Percentiles rank a stretch among this genome's conserved stretches.
Evolutionary conservation across 306 rosid species (phyloP).

Genomic region (Prunus mume): DNA sequence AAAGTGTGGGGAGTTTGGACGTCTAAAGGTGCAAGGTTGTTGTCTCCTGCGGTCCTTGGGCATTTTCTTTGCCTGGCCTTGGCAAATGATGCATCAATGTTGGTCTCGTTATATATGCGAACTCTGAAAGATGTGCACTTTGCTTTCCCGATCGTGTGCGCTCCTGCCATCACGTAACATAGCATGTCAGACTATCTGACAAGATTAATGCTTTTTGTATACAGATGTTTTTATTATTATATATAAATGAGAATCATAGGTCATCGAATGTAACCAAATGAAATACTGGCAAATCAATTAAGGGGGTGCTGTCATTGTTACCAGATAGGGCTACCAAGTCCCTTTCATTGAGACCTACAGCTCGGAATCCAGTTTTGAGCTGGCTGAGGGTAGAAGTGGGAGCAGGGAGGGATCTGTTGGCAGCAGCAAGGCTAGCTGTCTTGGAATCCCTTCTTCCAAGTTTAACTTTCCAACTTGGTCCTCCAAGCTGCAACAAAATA

Average conservation of each 20-base stretch:
- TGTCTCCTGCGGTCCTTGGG: slow-evolving; percentile 50
- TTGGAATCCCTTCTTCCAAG: slow-evolving; percentile 87
- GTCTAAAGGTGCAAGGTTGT: slow-evolving; percentile 52
- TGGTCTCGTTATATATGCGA: slow-evolving; percentile 49
- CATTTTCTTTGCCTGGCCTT: slow-evolving; percentile 36
- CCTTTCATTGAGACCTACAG: slow-evolving; percentile 52
- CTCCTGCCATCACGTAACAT: slow-evolving; percentile 33
- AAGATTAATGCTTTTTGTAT: not conserved
- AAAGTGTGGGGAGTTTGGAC: slow-evolving; percentile 44
- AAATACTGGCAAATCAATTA: not conserved
- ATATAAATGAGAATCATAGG: not conserved
- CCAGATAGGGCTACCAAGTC: slow-evolving; percentile 94
- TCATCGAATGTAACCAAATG: no score
- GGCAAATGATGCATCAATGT: slow-evolving; percentile 61
- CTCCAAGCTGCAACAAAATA: slow-evolving; percentile 57
- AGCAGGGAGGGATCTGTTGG: slow-evolving; percentile 54
- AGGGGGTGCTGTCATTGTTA: slow-evolving; percentile 12
- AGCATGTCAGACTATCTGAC: not conserved
- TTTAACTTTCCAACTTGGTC: slow-evolving; percentile 74
- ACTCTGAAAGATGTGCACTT: slow-evolving; percentile 55
- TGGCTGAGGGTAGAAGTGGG: slow-evolving; percentile 37
- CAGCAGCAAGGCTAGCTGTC: slow-evolving; percentile 54
- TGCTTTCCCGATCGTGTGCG: slow-evolving; percentile 76
- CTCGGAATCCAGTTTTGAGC: slow-evolving; percentile 42
- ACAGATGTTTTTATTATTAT: not conserved